Conservation (phyloP, 2,329 filamentous ascomycete genomes). For the Exophiala viscosa region DNA sequence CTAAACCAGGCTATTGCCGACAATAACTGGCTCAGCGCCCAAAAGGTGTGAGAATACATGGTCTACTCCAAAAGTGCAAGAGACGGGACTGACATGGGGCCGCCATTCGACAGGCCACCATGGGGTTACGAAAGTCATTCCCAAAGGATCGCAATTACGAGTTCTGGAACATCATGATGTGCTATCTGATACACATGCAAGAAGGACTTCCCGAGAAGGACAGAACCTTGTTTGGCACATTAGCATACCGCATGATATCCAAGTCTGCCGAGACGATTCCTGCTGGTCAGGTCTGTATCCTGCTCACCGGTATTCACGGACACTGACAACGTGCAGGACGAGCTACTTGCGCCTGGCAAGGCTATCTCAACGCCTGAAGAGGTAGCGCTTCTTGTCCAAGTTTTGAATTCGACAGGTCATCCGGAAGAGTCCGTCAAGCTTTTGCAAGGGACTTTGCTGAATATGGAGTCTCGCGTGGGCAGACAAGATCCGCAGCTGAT, state of each 20-base stretch:
- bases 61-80: conserved; percentile 10
- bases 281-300: conserved; percentile 39
- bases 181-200: conserved; percentile 40
- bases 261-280: conserved; percentile 46
- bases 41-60: conserved; percentile 40
- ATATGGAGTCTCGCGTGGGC: conserved; percentile 40
- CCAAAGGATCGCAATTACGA: conserved; percentile 47
- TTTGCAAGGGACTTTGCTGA: conserved; percentile 41
- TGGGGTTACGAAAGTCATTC: conserved; percentile 49
- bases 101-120: conserved; percentile 40
- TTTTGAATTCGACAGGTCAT: conserved; percentile 42
- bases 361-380: conserved; percentile 47
- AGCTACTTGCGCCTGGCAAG: conserved; percentile 39
- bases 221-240: conserved; percentile 46
- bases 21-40: conserved; percentile 46
- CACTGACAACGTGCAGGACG: conserved; percentile 33
- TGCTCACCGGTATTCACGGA: background rate
- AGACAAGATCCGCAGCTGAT: conserved; percentile 44
- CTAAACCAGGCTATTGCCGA: conserved; percentile 41
- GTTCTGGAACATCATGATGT: conserved; percentile 49
- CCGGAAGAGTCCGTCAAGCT: conserved; percentile 41
- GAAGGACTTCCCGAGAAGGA: conserved; percentile 39
- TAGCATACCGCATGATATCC: conserved; percentile 48
- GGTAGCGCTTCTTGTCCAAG: conserved; percentile 42
- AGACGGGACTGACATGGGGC: conserved; percentile 27